Percentiles rank a stretch among this genome's conserved stretches.
These are phyloP conservation scores for Veloboletus limbatus DNA, from an alignment of 1,284 basidiomycete species.

Conservation along the genomic window DNA sequence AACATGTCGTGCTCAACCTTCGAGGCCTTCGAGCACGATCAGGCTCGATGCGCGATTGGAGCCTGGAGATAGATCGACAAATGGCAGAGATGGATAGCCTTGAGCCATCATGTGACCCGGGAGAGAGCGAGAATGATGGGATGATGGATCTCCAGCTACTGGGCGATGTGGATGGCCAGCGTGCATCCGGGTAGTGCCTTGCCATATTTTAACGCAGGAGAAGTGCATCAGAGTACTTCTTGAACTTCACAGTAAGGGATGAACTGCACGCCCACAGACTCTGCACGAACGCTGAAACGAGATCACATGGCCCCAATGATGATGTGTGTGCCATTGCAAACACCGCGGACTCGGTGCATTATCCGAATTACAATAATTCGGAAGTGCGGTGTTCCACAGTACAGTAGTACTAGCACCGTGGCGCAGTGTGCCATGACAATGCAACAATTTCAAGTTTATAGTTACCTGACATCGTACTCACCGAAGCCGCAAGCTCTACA, in stretches of 20 bases:
- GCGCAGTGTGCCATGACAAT: too few relatives aligned
- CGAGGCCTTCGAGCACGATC: constrained; percentile 5
- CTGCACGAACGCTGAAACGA: neutral
- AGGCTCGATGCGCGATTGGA: constrained; percentile 6
- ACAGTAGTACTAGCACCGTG: too few relatives aligned
- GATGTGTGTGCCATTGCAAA: too few relatives aligned
- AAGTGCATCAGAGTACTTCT: neutral
- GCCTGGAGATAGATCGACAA: constrained; percentile 17
- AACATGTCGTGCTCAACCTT: constrained; percentile 20
- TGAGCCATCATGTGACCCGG: neutral
- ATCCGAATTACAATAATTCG: too few relatives aligned
- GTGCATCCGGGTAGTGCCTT: neutral
- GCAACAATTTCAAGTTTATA: too few relatives aligned
- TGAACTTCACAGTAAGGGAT: neutral
- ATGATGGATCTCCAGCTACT: neutral
- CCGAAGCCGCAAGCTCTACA: too few relatives aligned
- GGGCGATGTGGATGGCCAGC: neutral
- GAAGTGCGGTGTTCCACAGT: too few relatives aligned
- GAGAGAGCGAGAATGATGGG: neutral
- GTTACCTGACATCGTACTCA: too few relatives aligned
- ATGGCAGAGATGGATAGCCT: constrained; percentile 4
- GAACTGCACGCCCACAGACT: neutral
- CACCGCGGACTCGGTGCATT: too few relatives aligned
- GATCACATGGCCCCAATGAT: too few relatives aligned
- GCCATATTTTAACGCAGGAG: neutral